Base-by-base conservation (phyloP, 805 yeast species). In the Myxozyma nipponensis region DNA sequence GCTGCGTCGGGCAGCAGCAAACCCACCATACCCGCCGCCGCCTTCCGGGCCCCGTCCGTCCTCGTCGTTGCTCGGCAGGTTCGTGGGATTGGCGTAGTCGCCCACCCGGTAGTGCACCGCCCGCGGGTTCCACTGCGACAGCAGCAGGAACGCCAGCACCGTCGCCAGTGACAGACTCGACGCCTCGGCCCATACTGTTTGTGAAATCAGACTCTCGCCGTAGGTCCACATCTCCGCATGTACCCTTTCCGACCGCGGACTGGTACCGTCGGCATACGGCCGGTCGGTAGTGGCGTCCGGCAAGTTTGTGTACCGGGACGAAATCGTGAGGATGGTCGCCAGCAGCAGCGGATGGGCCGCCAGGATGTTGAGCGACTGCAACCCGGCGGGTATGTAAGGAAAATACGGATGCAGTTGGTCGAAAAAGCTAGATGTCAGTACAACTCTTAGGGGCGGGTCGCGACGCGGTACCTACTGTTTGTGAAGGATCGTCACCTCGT, bases 91-190 rank as follows among this genome's bases (percentile, higher is more conserved):
- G 86, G 67, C 90, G 95, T 0, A 81, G 69, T 86, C 91, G 80
- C 57, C 88, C 71, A 83, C 50, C 5, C 50, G 36, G 22, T 89
- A 84, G 66, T 89, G 96, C 53, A 89, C 88, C 2, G 96, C 95
- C 47, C 96, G 72, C 2, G 96, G 96, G 60, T 89, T 88, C 98
- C 98, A 90, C 66, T 91, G 97, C 0, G 96, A 86, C 60, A 87
- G 83, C 17, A 90, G 71, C 44, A 90, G 68, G 63, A 90, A 86
- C 0, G 96, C 90, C 53, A 85, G 75, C 4, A 89, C 82, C 0
- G 96, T 87, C 1, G 96, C 96, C 2, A 89, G 78, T 0, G 93
- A 83, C 56, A 96, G 71, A 4, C 93, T 85, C 51, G 86, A 82
- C 0, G 95, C 93, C 63, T 87, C 96, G 1, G 95, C 96, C 96